Base-by-base conservation (phyloP, 129 eudicot genomes). In the Erigeron canadensis region DNA sequence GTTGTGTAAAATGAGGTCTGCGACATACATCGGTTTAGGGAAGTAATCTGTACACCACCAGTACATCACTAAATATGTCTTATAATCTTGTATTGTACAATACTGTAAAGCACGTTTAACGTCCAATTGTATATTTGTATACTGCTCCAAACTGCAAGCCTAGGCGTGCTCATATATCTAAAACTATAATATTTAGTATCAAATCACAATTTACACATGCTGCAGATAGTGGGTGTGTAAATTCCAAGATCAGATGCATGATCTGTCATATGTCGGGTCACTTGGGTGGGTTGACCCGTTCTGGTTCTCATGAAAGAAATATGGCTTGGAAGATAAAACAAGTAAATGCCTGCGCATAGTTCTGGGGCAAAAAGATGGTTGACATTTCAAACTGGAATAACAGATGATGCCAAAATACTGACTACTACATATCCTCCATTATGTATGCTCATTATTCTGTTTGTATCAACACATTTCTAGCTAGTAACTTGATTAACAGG, bases 401-500 rank as follows among this genome's bases (percentile, higher is more conserved):
- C 15, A 17, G 15, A 42, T 16, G 23, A 10, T 62, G 38, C 45
- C 65, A 77, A 77, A 50, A 51, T 39, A 44, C n/a, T n/a, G n/a
- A n/a, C n/a, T n/a, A n/a, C 15, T 21, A 63, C 75, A 70, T 59
- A 42, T 16, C 55, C 44, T 22, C 64, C 64, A 57, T 28, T 28
- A 28, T 22, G 75, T 60, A 47, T 54, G 51, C 72, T 54, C 7
- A 41, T 70, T 53, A 28, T 70, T 12, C 51, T 60, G 71, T 46
- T 67, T 42, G 57, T 63, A 44, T 71, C 3, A 47, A 46, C 67
- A 75, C 48, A 15, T 38, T 44, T 57, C 56, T 56, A 79, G 65
- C 47, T 65, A 65, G 63, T 18, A 67, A 71, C 17, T 22, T 44
- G 37, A 65, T n/a, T 46, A 64, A 2, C 67, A 39, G 17, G 23